A percentile compares a stretch with the other conserved stretches of the same genome.
phyloP scores from a whole-genome alignment of 148 eudicot species.

The Rhododendron kiyosumense region DNA sequence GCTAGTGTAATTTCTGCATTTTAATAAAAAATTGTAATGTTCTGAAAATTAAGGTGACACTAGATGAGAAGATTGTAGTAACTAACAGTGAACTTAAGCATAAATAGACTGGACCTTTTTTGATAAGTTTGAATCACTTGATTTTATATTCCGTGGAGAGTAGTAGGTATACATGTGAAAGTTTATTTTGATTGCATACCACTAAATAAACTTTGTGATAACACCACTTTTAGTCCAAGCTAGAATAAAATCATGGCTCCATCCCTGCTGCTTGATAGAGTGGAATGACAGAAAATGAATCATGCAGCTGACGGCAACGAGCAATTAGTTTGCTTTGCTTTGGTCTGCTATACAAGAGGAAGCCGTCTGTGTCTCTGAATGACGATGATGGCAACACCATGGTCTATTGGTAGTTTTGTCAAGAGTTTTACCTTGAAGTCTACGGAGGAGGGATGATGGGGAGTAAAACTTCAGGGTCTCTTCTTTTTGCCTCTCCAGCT shows the following conservation, averaged over 20 bases:
- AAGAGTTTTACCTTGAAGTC: constrained; percentile 53
- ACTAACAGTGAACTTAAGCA: neutral
- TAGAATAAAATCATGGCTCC: neutral
- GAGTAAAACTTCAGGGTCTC: constrained; percentile 53
- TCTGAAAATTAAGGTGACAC: neutral
- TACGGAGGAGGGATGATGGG: constrained; percentile 54
- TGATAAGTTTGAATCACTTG: neutral
- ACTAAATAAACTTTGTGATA: neutral
- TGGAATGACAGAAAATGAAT: neutral
- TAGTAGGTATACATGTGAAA: neutral
- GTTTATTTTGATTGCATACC: neutral
- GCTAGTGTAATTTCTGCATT: neutral
- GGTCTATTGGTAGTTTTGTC: neutral
- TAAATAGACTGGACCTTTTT: neutral
- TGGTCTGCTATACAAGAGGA: neutral
- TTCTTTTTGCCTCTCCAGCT: constrained; percentile 58
- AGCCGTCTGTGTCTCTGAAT: neutral
- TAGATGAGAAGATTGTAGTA: neutral
- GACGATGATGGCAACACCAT: neutral
- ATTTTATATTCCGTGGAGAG: neutral
- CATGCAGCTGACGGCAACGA: neutral
- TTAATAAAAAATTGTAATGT: too few relatives aligned
- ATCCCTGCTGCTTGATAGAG: neutral
- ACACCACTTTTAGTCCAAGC: neutral
- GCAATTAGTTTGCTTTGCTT: neutral